A percentile compares a stretch with the other conserved stretches of the same genome.
Evolutionary conservation across 768 basidiomycete species (phyloP).

Genomic region (Lentinula detonsa): DNA sequence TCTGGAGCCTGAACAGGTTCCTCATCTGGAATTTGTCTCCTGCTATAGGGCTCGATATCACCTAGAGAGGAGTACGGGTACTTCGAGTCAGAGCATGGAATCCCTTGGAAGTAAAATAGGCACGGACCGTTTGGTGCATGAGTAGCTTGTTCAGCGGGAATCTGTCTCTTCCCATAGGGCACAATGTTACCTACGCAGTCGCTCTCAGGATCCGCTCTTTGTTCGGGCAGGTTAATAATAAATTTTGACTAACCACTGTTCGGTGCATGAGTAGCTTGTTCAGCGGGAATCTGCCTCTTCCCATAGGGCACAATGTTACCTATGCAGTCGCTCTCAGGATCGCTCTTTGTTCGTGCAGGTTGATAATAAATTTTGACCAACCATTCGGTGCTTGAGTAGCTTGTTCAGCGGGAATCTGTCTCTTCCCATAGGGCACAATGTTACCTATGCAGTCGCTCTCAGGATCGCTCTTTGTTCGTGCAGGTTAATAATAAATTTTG

Average conservation of each 20-base stretch:
- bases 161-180: constrained; percentile 13
- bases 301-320: constrained; percentile 11
- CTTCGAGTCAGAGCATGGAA: neutral
- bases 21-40: neutral
- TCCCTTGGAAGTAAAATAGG: constrained; percentile 11
- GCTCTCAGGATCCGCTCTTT: too few species aligned
- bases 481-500: too few species aligned
- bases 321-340: too few species aligned
- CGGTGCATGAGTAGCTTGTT: neutral
- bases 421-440: neutral
- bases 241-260: constrained; percentile 19
- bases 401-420: too few species aligned
- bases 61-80: neutral
- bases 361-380: constrained; percentile 12
- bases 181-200: constrained; percentile 9
- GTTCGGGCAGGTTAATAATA: neutral
- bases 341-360: too few species aligned
- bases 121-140: constrained; percentile 23
- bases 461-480: too few species aligned
- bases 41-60: constrained; percentile 18
- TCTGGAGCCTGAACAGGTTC: neutral
- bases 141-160: neutral
- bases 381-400: constrained; percentile 10
- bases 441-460: neutral
- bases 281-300: neutral